Evolutionary conservation across 305 asterid genomes (phyloP), one percentile per base, ranked within the genome.

Genomic region (Fraxinus platypoda): DNA sequence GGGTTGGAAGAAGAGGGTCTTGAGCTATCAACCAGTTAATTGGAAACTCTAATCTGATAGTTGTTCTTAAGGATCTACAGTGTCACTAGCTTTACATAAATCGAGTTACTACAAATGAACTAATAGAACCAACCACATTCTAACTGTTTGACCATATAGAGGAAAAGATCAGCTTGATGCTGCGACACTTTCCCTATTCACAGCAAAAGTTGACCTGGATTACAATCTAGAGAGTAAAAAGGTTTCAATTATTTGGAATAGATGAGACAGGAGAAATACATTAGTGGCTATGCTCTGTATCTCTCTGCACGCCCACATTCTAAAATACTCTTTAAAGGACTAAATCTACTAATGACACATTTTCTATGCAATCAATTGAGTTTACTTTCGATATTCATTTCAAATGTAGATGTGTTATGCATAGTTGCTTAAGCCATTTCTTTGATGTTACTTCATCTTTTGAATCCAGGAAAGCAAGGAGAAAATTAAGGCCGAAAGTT

Each of bases 401-500:
- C n/a, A 11, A 41, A 75, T 76, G 8, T 59, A 70, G 28, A 17
- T 64, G 0, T 57, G 11, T 43, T 73, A 28, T 78, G 52, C 43
- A 52, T 71, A 31, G 34, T 76, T 37, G 28, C 75, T 25, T 76
- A 62, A 37, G 68, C 68, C 57, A 33, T 21, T n/a, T 77, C 76
- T 71, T 80, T 59, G 9, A 30, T 83, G 52, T 33, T 8, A 75
- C 81, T 71, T 87, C 76, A 26, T 82, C 74, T 83, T 80, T 38
- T 86, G 37, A 72, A 74, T 85, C 43, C 83, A 96, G 99, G 98
- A 96, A 85, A 88, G 81, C 23, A 86, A 87, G 78, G 95, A 92
- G 79, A 91, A 93, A 90, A 83, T 91, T 41, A 91, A 89, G 87
- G 98, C 98, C 21, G 98, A 95, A 88, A 89, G 92, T 85, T 88